Percentiles rank a stretch among this genome's conserved stretches.
Conservation (phyloP, 139 green algal species). For the Chlorella sp. region DNA sequence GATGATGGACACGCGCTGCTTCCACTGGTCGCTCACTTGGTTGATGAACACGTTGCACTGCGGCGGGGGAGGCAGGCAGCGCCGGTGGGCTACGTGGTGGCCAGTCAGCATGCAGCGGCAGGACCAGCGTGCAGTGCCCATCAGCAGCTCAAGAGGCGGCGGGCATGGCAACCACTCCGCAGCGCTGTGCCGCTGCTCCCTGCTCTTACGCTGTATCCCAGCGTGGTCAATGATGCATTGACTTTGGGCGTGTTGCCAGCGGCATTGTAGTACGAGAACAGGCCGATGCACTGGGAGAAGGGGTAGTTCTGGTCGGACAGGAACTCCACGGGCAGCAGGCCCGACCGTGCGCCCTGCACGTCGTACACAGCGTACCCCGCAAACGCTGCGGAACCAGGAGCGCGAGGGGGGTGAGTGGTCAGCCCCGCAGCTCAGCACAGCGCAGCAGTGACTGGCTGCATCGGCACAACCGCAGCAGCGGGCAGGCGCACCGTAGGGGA, state of each 20-base stretch:
- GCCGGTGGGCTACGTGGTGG: too few relatives aligned
- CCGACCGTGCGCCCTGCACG: slow-evolving; percentile 81
- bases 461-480: too few relatives aligned
- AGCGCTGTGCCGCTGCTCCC: too few relatives aligned
- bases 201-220: slow-evolving; percentile 24
- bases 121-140: background rate
- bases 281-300: slow-evolving; percentile 32
- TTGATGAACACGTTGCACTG: slow-evolving; percentile 72
- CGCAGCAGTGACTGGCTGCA: too few relatives aligned
- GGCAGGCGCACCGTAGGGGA: slow-evolving; percentile 73
- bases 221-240: background rate
- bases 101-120: too few relatives aligned
- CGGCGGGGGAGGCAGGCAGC: slow-evolving; percentile 1
- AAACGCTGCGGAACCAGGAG: slow-evolving; percentile 63
- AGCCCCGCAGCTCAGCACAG: background rate
- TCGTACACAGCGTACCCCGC: slow-evolving; percentile 89
- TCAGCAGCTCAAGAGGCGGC: too few relatives aligned
- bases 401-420: background rate
- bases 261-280: slow-evolving; percentile 29
- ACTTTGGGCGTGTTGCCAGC: background rate
- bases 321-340: slow-evolving; percentile 63
- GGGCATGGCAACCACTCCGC: too few relatives aligned
- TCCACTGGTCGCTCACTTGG: slow-evolving; percentile 62
- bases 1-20: slow-evolving; percentile 77
- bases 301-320: background rate